These are phyloP conservation scores for Emmonsiellopsis sp. DNA, from an alignment of 2,329 filamentous ascomycete genomes.

Conservation along the genomic window DNA sequence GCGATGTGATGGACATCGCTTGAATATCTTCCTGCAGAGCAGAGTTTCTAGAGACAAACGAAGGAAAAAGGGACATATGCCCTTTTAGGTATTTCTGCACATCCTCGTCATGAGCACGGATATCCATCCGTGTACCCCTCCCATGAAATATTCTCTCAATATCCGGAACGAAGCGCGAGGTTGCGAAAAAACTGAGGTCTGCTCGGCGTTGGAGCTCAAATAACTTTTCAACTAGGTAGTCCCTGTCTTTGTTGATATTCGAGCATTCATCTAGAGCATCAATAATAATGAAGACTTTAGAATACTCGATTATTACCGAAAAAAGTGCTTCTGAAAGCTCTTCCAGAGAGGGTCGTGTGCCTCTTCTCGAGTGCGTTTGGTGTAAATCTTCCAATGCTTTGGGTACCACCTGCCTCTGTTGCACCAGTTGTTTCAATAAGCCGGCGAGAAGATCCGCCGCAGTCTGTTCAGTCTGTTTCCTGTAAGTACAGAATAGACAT, in stretches of 20 bases:
- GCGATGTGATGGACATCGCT: conserved; percentile 5
- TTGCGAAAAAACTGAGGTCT: not conserved
- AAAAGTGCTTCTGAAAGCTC: conserved; percentile 2
- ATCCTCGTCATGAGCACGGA: not conserved
- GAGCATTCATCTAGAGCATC: conserved; percentile 11
- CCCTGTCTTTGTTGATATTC: not conserved
- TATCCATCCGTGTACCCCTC: not conserved
- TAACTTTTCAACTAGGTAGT: not conserved
- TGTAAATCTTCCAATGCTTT: conserved; percentile 4
- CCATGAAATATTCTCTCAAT: not conserved
- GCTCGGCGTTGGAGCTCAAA: not conserved
- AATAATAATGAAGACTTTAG: conserved; percentile 7
- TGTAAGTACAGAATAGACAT: not conserved
- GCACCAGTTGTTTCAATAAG: not conserved
- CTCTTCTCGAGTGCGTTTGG: not conserved
- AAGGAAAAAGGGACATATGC: conserved; percentile 1
- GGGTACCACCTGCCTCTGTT: not conserved
- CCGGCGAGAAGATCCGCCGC: not conserved
- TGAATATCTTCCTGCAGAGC: conserved; percentile 8
- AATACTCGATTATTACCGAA: not conserved
- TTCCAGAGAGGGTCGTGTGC: conserved; percentile 1
- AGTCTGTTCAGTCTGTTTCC: not conserved
- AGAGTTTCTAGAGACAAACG: not conserved
- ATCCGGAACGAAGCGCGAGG: not conserved
- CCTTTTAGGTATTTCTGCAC: conserved; percentile 2